Conservation (phyloP, 345 rosid species). For the Litchi chinensis region DNA sequence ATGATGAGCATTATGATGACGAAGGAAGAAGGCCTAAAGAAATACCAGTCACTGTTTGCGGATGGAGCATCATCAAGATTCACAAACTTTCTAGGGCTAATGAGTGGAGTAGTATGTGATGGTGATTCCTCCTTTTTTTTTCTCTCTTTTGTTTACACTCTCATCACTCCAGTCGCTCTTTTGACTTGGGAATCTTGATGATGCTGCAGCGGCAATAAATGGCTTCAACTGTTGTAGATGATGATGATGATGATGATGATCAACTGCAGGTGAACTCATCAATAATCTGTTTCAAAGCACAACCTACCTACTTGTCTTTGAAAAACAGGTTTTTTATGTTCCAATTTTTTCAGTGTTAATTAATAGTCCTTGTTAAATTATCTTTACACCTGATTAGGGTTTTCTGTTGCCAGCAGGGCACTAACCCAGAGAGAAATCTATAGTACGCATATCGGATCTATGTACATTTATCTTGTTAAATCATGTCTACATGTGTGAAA, state of each 20-base stretch:
- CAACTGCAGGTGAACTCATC: conserved; percentile 10
- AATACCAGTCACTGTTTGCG: conserved; percentile 64
- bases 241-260: not conserved
- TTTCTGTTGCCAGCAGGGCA: not conserved
- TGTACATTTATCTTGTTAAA: not conserved
- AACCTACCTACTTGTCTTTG: not conserved
- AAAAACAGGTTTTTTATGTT: not conserved
- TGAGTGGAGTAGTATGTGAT: conserved; percentile 15
- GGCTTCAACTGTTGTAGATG: conserved; percentile 32
- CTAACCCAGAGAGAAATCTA: not conserved
- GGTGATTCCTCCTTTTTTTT: conserved; percentile 10
- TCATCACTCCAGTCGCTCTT: conserved; percentile 19
- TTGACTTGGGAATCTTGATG: conserved; percentile 87
- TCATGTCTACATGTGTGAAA: not conserved
- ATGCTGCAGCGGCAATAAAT: conserved; percentile 93
- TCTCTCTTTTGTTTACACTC: conserved; percentile 15
- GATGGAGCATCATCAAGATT: conserved; percentile 95
- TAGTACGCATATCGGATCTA: not conserved
- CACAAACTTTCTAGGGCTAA: conserved; percentile 50
- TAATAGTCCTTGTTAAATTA: not conserved
- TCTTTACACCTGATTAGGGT: not conserved
- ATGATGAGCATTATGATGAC: not conserved
- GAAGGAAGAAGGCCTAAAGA: conserved; percentile 19
- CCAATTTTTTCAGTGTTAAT: not conserved
- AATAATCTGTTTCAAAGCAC: not conserved